Evolutionary conservation across 805 yeast species (phyloP).

Genomic region (Schizosaccharomyces japonicus): DNA sequence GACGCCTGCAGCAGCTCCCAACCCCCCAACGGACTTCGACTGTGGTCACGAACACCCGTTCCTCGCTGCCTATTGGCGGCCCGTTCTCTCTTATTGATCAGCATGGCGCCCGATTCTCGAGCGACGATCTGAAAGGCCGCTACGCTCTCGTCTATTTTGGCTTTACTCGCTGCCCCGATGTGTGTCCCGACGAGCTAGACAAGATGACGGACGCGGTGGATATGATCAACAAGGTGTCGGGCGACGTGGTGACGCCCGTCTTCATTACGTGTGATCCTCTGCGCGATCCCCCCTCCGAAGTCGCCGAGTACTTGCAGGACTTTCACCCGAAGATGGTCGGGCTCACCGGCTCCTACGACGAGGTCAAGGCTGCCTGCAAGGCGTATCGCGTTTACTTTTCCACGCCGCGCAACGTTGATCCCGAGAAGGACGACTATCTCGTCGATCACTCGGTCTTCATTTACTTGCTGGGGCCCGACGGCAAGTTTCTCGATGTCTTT

Average conservation of each 20-base stretch:
- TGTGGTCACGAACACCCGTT: no score
- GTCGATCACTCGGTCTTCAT: slow-evolving; percentile 96
- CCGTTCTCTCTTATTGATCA: slow-evolving; percentile 53
- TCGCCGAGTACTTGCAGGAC: slow-evolving; percentile 61
- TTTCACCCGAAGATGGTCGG: slow-evolving; percentile 81
- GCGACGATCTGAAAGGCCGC: slow-evolving; percentile 48
- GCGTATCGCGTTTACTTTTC: slow-evolving; percentile 84
- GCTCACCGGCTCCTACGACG: slow-evolving; percentile 72
- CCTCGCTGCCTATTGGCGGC: no score
- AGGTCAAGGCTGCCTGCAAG: slow-evolving; percentile 65
- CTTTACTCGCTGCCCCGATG: slow-evolving; percentile 92
- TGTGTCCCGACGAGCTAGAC: slow-evolving; percentile 93
- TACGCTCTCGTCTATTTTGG: slow-evolving; percentile 79
- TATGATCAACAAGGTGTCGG: neutral
- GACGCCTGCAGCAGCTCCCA: no score
- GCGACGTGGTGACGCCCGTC: slow-evolving; percentile 24
- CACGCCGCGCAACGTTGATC: slow-evolving; percentile 83
- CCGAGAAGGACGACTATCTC: slow-evolving; percentile 72
- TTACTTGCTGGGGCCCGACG: slow-evolving; percentile 96
- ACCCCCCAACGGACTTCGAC: no score
- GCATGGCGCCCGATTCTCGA: slow-evolving; percentile 50
- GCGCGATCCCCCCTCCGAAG: slow-evolving; percentile 67
- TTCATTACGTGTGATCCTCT: slow-evolving; percentile 95
- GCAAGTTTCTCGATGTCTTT: slow-evolving; percentile 76
- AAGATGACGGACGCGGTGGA: slow-evolving; percentile 32